phyloP scores from a whole-genome alignment of 73 alveolate genomes.

The Stentor coeruleus region DNA sequence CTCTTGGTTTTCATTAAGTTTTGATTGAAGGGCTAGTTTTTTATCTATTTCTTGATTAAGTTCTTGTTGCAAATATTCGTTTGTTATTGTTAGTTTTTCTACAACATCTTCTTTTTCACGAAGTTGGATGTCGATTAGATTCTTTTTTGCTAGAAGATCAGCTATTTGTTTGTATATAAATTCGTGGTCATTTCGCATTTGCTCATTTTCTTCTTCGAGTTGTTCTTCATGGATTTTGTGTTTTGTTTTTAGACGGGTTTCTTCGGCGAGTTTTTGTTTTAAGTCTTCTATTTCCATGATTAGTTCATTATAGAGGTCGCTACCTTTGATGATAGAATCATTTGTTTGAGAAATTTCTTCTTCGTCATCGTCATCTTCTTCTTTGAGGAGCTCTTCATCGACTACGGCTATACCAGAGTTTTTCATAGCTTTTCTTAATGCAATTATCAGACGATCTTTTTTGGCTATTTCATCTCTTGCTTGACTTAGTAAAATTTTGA shows the following conservation, averaged over 20 bases:
- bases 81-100: background rate
- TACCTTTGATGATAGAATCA: background rate
- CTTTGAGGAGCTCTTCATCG: background rate
- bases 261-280: background rate
- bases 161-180: background rate
- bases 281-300: background rate
- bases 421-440: background rate
- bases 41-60: background rate
- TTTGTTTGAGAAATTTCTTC: background rate
- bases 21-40: too few species aligned
- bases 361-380: background rate
- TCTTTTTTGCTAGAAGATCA: background rate
- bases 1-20: background rate
- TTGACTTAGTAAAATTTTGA: constrained; percentile 35
- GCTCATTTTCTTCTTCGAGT: background rate
- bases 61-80: background rate
- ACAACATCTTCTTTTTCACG: background rate
- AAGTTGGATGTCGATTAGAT: too few species aligned
- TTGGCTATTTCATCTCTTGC: constrained; percentile 36
- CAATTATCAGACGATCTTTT: background rate
- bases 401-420: background rate
- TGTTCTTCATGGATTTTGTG: background rate
- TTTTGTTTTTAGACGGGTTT: background rate
- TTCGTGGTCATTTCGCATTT: background rate
- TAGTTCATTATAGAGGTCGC: background rate